A percentile compares a stretch with the other conserved stretches of the same genome.
Conservation (phyloP, 1,284 basidiomycete species). For the Boletus mariae region DNA sequence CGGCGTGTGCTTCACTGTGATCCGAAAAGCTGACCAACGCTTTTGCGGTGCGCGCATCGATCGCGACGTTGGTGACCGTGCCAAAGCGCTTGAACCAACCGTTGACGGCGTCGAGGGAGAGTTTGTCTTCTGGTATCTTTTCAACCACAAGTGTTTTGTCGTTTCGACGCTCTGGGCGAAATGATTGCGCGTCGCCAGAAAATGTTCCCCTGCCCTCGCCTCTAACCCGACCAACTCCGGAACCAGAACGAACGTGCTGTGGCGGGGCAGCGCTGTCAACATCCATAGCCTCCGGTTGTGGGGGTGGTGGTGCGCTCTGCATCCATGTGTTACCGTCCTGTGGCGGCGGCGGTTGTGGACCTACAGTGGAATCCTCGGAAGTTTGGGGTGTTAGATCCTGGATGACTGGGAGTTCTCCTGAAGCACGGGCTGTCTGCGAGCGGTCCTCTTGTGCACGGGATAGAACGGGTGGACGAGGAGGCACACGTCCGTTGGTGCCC, state of each 20-base stretch:
- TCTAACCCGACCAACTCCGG: slow-evolving; percentile 41
- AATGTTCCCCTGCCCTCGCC: slow-evolving; percentile 50
- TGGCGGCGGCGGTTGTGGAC: slow-evolving; percentile 3
- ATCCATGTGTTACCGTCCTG: slow-evolving; percentile 16
- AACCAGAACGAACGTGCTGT: slow-evolving; percentile 30
- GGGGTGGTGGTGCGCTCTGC: slow-evolving; percentile 11
- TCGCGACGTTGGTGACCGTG: slow-evolving; percentile 88
- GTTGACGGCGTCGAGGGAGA: slow-evolving; percentile 77
- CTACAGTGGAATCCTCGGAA: slow-evolving; percentile 26
- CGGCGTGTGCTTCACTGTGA: slow-evolving; percentile 83
- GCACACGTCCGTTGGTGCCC: slow-evolving; percentile 37
- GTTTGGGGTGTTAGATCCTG: slow-evolving; percentile 70
- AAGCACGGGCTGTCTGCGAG: slow-evolving; percentile 36
- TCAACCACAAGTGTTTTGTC: slow-evolving; percentile 91
- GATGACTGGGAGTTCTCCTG: slow-evolving; percentile 72
- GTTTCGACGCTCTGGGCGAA: slow-evolving; percentile 62
- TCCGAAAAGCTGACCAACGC: slow-evolving; percentile 86
- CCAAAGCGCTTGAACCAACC: slow-evolving; percentile 93
- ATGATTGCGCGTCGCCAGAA: slow-evolving; percentile 58
- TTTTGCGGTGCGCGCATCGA: slow-evolving; percentile 71
- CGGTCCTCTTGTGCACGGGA: slow-evolving; percentile 50
- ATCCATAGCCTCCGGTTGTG: slow-evolving; percentile 36
- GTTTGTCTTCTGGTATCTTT: slow-evolving; percentile 85
- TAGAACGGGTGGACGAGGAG: slow-evolving; percentile 52
- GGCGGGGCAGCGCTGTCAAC: slow-evolving; percentile 31